A percentile compares a stretch with the other conserved stretches of the same genome.
phyloP scores from a whole-genome alignment of 1,284 basidiomycete genomes.

The Bjerkandera adusta region DNA sequence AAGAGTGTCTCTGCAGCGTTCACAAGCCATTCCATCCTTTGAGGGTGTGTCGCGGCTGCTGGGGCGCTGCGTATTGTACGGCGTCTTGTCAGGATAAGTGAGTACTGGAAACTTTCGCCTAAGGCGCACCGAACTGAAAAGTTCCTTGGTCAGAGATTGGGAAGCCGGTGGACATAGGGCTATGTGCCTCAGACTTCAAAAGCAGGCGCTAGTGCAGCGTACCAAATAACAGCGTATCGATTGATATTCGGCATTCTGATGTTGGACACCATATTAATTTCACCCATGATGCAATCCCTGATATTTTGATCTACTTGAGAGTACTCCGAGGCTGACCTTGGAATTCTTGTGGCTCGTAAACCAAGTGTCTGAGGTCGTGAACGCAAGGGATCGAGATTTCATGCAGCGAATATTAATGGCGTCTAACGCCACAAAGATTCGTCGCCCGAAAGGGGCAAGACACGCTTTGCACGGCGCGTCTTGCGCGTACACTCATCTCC shows the following conservation, averaged over 20 bases:
- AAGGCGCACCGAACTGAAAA: not conserved
- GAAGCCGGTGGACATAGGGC: not conserved
- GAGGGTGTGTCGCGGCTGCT: not conserved
- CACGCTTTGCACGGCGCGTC: too few species aligned
- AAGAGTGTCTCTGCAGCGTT: conserved; percentile 1
- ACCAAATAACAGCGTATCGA: not conserved
- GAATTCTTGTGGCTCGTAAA: not conserved
- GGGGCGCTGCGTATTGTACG: conserved; percentile 1
- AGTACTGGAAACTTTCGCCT: too few species aligned
- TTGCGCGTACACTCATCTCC: not conserved
- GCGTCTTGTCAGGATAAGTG: not conserved
- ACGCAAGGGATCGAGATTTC: not conserved
- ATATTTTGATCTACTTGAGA: too few species aligned
- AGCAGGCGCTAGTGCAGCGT: not conserved
- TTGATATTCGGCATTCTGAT: not conserved
- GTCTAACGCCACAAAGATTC: not conserved
- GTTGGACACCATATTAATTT: not conserved
- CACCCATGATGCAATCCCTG: too few species aligned
- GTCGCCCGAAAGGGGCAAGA: not conserved
- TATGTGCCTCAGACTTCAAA: not conserved
- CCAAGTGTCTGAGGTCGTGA: not conserved
- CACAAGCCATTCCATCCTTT: not conserved
- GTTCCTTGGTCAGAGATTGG: not conserved
- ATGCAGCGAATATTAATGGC: not conserved
- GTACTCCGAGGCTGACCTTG: not conserved